Percentiles rank a stretch among this genome's conserved stretches.
These are phyloP conservation scores for Isoetes engelmannii DNA, from an alignment of 83 land plant species.

Conservation along the genomic window DNA sequence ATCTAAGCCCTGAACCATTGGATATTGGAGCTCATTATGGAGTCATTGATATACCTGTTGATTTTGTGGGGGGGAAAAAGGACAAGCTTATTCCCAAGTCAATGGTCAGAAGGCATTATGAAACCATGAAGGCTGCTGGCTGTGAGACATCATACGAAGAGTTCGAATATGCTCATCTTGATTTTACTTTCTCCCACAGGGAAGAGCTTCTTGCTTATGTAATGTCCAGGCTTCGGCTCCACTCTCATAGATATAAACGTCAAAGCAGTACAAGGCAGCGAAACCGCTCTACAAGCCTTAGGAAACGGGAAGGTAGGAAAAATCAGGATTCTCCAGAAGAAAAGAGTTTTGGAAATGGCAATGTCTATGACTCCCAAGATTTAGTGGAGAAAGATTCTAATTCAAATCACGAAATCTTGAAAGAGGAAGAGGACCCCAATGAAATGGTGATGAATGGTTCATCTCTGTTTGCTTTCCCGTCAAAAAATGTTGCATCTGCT, in stretches of 20 bases:
- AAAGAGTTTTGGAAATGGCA: background rate
- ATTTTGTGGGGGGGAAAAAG: conserved; percentile 73
- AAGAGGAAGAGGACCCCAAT: too few species aligned
- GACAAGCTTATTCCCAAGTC: conserved; percentile 70
- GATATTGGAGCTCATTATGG: conserved; percentile 68
- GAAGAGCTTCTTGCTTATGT: conserved; percentile 85
- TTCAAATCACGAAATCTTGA: too few species aligned
- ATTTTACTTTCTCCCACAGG: conserved; percentile 84
- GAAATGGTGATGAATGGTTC: background rate
- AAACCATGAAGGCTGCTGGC: conserved; percentile 52
- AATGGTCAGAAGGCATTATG: conserved; percentile 83
- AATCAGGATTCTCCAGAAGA: background rate
- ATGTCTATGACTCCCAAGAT: too few species aligned
- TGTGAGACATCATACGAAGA: conserved; percentile 72
- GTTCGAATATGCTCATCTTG: conserved; percentile 93
- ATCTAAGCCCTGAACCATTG: conserved; percentile 63
- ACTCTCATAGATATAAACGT: conserved; percentile 6
- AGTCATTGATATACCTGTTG: conserved; percentile 79
- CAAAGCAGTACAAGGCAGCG: conserved; percentile 22
- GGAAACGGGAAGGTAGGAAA: background rate
- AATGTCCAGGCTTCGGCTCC: conserved; percentile 63
- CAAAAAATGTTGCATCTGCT: conserved; percentile 9
- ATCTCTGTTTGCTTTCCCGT: conserved; percentile 15
- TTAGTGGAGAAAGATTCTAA: too few species aligned
- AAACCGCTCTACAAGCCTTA: conserved; percentile 1